A percentile compares a stretch with the other conserved stretches of the same genome.
Evolutionary conservation across 306 rosid genomes (phyloP).

Genomic region (Medicago ruthenica): DNA sequence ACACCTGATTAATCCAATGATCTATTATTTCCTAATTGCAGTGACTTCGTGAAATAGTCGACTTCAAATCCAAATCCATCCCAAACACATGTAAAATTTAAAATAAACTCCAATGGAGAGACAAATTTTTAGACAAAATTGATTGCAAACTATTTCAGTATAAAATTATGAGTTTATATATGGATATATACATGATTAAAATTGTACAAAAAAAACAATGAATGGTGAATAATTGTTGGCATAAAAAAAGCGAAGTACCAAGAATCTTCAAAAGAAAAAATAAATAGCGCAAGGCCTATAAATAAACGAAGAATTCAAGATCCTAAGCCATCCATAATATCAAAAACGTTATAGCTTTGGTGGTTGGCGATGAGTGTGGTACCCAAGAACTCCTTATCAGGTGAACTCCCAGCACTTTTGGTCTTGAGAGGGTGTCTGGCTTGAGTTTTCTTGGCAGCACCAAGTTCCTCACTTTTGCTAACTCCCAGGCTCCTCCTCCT

Average conservation of each 20-base stretch:
- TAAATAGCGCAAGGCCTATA: background rate
- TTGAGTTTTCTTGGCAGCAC: constrained; percentile 46
- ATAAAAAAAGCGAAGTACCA: background rate
- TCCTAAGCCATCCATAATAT: constrained; percentile 67
- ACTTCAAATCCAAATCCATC: background rate
- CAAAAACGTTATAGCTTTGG: constrained; percentile 48
- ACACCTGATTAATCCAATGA: background rate
- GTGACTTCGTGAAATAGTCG: too few relatives aligned
- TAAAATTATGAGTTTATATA: constrained; percentile 10
- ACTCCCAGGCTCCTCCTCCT: constrained; percentile 54
- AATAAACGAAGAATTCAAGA: constrained; percentile 23
- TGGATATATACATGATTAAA: constrained; percentile 31
- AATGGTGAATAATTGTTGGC: constrained; percentile 1
- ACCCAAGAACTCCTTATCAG: constrained; percentile 44
- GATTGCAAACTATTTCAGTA: background rate
- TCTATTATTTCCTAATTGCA: background rate
- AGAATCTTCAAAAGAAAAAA: constrained; percentile 19
- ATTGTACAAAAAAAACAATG: constrained; percentile 17
- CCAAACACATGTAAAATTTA: background rate
- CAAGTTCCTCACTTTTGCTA: constrained; percentile 72
- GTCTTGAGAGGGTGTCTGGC: constrained; percentile 44
- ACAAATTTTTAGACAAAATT: background rate
- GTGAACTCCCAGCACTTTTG: constrained; percentile 72
- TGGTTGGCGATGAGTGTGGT: constrained; percentile 31
- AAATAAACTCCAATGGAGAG: background rate